Evolutionary conservation across 495 filamentous ascomycete species (phyloP).

Genomic region (Penicillium canescens): DNA sequence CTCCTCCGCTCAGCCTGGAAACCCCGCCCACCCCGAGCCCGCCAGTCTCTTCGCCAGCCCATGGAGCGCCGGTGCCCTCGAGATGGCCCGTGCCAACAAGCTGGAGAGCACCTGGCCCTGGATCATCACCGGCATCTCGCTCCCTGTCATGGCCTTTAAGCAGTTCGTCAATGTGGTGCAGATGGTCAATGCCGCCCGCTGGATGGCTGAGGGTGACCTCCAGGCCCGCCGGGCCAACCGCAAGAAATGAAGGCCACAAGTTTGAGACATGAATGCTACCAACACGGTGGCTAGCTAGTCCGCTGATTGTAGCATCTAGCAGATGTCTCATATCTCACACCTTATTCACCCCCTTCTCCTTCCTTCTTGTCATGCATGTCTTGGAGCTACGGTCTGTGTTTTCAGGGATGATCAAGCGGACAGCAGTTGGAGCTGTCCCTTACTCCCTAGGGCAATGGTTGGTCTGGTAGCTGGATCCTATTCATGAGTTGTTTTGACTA

Average conservation of each 20-base stretch:
- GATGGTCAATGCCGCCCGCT: slow-evolving; percentile 87
- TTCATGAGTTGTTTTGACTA: slow-evolving; percentile 22
- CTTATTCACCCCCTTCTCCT: slow-evolving; percentile 6
- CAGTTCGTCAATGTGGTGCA: slow-evolving; percentile 94
- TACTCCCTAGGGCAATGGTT: slow-evolving; percentile 13
- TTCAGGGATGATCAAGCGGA: slow-evolving; percentile 16
- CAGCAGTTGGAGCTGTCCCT: slow-evolving; percentile 14
- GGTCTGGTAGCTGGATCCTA: slow-evolving; percentile 21
- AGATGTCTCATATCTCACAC: too few relatives aligned
- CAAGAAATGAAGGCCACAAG: slow-evolving; percentile 26
- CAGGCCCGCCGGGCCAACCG: slow-evolving; percentile 31
- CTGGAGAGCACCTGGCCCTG: slow-evolving; percentile 84
- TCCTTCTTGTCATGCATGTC: slow-evolving; percentile 35
- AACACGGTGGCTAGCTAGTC: background rate
- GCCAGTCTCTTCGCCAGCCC: slow-evolving; percentile 76
- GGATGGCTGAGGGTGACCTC: slow-evolving; percentile 87
- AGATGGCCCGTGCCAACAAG: slow-evolving; percentile 90
- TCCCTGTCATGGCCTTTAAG: slow-evolving; percentile 86
- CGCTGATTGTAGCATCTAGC: too few relatives aligned
- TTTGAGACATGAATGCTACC: background rate
- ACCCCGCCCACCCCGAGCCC: slow-evolving; percentile 63
- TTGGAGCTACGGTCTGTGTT: slow-evolving; percentile 42
- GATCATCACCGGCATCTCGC: slow-evolving; percentile 78
- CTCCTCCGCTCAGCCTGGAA: slow-evolving; percentile 61
- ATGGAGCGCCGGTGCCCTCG: slow-evolving; percentile 87